Evolutionary conservation across 768 basidiomycete genomes (phyloP), one percentile per base, ranked within the genome.

Genomic region (button mushroom (Agaricus bisporus)): DNA sequence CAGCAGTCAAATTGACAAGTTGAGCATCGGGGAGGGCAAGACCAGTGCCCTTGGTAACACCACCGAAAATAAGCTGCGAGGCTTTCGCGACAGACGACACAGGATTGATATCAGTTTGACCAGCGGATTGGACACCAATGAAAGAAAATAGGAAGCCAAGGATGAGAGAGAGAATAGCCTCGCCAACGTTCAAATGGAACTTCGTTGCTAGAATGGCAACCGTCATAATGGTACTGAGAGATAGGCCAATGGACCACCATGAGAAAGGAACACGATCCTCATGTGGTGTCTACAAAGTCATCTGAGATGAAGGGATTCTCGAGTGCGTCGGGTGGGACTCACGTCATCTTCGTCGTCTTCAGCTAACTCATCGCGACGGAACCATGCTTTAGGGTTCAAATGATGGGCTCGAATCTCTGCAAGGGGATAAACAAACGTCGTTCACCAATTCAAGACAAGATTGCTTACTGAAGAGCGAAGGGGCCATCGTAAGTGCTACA

Each of bases 111-210:
- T 83, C 81, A 5, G 81, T 85, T 55, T 74, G 68, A 20, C 83
- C 81, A 29, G 77, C 60, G 46, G 76, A 80, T 63, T 84, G 82
- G 8, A 82, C 81, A 39, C 78, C 83, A 58, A 85, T 79, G 68
- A 86, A 84, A 28, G 82, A 81, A 69, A 85, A 86, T 39, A 83
- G 42, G 70, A 83, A 85, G 29, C 79, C 78, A 39, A 83, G 73
- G 54, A 85, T 20, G 44, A 85, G 75, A 8, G 81, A 66, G 42
- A 83, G 74, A 61, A 83, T 66, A 26, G 74, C 77, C 48, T 80
- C 78, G 28, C 81, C 81, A 55, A 83, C 78, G 55, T 79, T 80
- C 73, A 80, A 74, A 57, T 73, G 60, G 71, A 78, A 82, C 42
- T 75, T 69, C 20, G 76, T 80, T 11, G 75, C 73, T 53, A 82